These are phyloP conservation scores for Tulasnella sp. DNA, from an alignment of 768 basidiomycete species.

Conservation along the genomic window DNA sequence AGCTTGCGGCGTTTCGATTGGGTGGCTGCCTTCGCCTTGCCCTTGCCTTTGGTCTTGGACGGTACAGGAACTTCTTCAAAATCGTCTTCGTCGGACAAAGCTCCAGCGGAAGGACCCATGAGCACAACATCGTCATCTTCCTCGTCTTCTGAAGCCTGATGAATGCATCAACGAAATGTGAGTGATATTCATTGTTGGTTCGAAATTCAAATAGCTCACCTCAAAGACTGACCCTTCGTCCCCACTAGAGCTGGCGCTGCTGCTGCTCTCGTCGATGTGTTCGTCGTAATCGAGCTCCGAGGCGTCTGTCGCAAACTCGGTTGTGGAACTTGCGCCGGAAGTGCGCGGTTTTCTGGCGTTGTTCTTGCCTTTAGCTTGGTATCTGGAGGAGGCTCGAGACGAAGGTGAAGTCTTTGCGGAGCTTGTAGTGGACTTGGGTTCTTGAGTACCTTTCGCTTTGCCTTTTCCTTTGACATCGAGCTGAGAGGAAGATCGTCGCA, in stretches of 20 bases:
- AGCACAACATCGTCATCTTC: conserved; percentile 4
- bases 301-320: background rate
- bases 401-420: background rate
- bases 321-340: background rate
- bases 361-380: background rate
- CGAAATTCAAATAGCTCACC: background rate
- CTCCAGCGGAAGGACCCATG: background rate
- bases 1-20: background rate
- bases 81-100: background rate
- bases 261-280: background rate
- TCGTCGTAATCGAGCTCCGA: conserved; percentile 15
- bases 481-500: background rate
- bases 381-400: background rate
- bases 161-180: background rate
- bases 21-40: background rate
- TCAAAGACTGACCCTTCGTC: conserved; percentile 21
- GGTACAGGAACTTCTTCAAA: background rate
- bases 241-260: background rate
- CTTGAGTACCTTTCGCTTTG: conserved; percentile 6
- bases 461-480: conserved; percentile 11
- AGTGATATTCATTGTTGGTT: background rate
- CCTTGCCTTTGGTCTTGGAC: conserved; percentile 3
- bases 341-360: background rate
- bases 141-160: background rate
- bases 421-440: background rate